Conservation (phyloP, 257 asterid genomes). For the Anisodus tanguticus region DNA sequence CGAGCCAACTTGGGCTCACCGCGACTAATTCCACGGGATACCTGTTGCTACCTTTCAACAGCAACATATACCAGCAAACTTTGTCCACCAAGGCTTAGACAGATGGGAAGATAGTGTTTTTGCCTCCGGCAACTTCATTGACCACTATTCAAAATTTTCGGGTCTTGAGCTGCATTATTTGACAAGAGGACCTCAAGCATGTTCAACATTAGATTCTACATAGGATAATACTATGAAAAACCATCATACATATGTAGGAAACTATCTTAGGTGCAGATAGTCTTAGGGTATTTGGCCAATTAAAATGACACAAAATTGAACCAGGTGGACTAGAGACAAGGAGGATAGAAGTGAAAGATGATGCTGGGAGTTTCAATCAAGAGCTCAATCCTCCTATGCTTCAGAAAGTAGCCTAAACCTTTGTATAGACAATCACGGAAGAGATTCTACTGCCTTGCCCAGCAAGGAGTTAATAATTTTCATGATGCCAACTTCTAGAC, state of each 20-base stretch:
- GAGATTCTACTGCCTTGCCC: background rate
- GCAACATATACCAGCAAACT: background rate
- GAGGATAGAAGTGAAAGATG: constrained; percentile 7
- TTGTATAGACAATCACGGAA: background rate
- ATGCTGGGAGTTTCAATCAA: background rate
- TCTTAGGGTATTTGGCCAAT: too few relatives aligned
- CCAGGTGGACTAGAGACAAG: background rate
- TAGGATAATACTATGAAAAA: too few relatives aligned
- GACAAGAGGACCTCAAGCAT: too few relatives aligned
- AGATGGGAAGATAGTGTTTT: too few relatives aligned
- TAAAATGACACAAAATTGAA: too few relatives aligned
- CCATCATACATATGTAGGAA: too few relatives aligned
- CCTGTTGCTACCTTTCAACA: background rate
- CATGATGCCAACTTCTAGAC: background rate
- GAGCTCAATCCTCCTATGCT: constrained; percentile 21
- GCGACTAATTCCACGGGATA: background rate
- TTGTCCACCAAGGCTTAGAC: too few relatives aligned
- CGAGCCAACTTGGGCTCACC: background rate
- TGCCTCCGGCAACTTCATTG: too few relatives aligned
- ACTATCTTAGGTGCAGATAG: too few relatives aligned
- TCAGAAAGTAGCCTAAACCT: background rate
- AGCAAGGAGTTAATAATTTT: background rate
- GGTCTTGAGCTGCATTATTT: too few relatives aligned
- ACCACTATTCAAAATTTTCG: too few relatives aligned
- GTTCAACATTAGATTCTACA: too few relatives aligned